phyloP scores from a whole-genome alignment of 1,284 basidiomycete species.

The Afroboletus lepidellus region DNA sequence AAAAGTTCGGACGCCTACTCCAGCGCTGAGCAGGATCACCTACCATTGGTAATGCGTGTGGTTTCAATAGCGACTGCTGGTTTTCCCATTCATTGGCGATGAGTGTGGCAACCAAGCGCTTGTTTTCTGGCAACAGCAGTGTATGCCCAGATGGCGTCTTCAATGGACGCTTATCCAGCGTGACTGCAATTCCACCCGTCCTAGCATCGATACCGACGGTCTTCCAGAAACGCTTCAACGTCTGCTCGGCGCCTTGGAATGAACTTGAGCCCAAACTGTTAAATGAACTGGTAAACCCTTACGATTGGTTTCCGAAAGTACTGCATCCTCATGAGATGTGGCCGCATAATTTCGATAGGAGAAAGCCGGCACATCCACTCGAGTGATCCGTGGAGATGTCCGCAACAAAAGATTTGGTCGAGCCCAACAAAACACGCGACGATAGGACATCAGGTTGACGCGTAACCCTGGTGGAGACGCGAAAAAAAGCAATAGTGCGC shows the following conservation, averaged over 20 bases:
- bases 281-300: slow-evolving; percentile 16
- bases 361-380: background rate
- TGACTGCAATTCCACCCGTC: slow-evolving; percentile 62
- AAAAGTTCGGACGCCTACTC: slow-evolving; percentile 5
- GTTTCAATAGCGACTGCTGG: slow-evolving; percentile 84
- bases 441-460: slow-evolving; percentile 15
- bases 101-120: slow-evolving; percentile 75
- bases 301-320: slow-evolving; percentile 60
- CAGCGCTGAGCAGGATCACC: slow-evolving; percentile 25
- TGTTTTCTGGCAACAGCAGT: slow-evolving; percentile 70
- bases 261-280: slow-evolving; percentile 11
- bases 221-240: slow-evolving; percentile 90
- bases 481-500: slow-evolving; percentile 8
- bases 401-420: slow-evolving; percentile 4
- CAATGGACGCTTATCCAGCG: slow-evolving; percentile 82
- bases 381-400: background rate
- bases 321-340: slow-evolving; percentile 38
- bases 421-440: slow-evolving; percentile 2
- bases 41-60: slow-evolving; percentile 90
- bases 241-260: slow-evolving; percentile 75
- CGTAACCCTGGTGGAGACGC: background rate
- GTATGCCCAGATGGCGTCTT: slow-evolving; percentile 84
- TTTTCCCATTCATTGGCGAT: slow-evolving; percentile 97
- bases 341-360: slow-evolving; percentile 16
- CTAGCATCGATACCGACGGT: slow-evolving; percentile 69